A percentile compares a stretch with the other conserved stretches of the same genome.
phyloP scores from a whole-genome alignment of 2,329 filamentous ascomycete species.

The Hypoxylon rubiginosum region DNA sequence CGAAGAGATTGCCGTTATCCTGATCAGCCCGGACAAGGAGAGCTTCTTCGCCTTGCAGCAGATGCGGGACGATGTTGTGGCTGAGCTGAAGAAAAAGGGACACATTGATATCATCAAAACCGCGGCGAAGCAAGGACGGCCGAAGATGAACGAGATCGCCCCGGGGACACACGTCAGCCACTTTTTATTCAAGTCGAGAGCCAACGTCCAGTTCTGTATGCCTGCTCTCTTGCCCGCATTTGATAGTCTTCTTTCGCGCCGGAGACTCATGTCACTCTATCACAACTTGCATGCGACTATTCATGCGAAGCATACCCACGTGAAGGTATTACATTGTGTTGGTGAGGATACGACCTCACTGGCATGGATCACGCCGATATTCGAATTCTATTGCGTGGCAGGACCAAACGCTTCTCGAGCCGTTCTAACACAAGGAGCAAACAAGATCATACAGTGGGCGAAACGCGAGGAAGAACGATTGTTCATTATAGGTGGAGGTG shows the following conservation, averaged over 20 bases:
- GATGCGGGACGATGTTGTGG: slow-evolving; percentile 72
- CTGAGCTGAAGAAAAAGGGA: slow-evolving; percentile 81
- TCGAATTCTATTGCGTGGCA: slow-evolving; percentile 96
- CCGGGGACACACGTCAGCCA: slow-evolving; percentile 86
- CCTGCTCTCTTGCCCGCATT: slow-evolving; percentile 82
- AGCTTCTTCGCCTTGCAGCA: slow-evolving; percentile 90
- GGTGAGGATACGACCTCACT: slow-evolving; percentile 82
- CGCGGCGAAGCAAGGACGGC: slow-evolving; percentile 79
- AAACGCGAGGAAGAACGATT: slow-evolving; percentile 91
- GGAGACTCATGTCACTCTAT: slow-evolving; percentile 86
- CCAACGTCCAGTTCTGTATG: slow-evolving; percentile 97
- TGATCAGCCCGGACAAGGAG: slow-evolving; percentile 94
- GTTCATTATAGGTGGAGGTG: slow-evolving; percentile 98
- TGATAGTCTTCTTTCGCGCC: slow-evolving; percentile 66
- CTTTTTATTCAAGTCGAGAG: slow-evolving; percentile 94
- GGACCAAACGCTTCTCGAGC: slow-evolving; percentile 75
- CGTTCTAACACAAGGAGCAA: slow-evolving; percentile 85
- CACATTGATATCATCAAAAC: slow-evolving; percentile 80
- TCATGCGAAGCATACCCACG: slow-evolving; percentile 85
- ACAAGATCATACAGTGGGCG: slow-evolving; percentile 91
- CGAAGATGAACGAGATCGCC: slow-evolving; percentile 79
- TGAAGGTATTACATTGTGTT: slow-evolving; percentile 87
- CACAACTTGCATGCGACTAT: slow-evolving; percentile 85
- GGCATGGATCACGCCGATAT: slow-evolving; percentile 90
- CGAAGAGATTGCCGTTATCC: slow-evolving; percentile 88